A percentile compares a stretch with the other conserved stretches of the same genome.
phyloP scores from a whole-genome alignment of 192 early-diverging fungal species.

The Hyaloraphidium curvatum region DNA sequence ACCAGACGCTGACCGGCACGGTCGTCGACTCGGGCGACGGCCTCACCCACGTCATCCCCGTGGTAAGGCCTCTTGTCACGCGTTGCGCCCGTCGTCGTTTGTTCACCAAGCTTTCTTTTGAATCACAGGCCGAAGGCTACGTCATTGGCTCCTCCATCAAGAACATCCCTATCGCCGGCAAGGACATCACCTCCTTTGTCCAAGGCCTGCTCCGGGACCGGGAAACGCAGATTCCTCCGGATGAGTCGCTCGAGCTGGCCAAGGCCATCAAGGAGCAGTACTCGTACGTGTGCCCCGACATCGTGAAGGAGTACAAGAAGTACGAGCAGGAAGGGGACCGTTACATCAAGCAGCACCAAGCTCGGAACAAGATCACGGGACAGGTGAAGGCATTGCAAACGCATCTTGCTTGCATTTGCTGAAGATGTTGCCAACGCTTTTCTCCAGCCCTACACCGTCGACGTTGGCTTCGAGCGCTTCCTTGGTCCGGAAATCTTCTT shows the following conservation, averaged over 20 bases:
- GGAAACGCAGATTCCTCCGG: conserved; percentile 88
- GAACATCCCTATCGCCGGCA: conserved; percentile 95
- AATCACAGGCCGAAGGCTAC: conserved; percentile 77
- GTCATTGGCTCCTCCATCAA: conserved; percentile 96
- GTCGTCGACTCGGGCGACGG: conserved; percentile 98
- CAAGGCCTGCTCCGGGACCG: conserved; percentile 94
- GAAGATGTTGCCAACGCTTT: not conserved
- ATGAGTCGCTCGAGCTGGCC: conserved; percentile 87
- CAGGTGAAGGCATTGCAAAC: conserved; percentile 29
- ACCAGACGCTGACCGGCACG: conserved; percentile 87
- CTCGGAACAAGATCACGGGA: conserved; percentile 66
- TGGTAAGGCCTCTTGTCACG: conserved; percentile 31
- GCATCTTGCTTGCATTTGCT: not conserved
- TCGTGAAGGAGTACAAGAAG: conserved; percentile 90
- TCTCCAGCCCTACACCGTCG: conserved; percentile 66
- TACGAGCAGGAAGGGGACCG: conserved; percentile 77
- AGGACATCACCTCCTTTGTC: conserved; percentile 93
- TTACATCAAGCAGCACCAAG: conserved; percentile 74
- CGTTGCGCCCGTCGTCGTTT: not conserved
- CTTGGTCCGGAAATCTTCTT: conserved; percentile 99
- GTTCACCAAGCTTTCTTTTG: not conserved
- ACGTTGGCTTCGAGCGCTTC: conserved; percentile 97
- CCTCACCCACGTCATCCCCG: conserved; percentile 97
- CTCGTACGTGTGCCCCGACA: conserved; percentile 91
- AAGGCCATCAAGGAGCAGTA: conserved; percentile 92